Percentiles rank a stretch among this genome's conserved stretches.
Conservation (phyloP, 305 asterid genomes). For the Andrographis paniculata region DNA sequence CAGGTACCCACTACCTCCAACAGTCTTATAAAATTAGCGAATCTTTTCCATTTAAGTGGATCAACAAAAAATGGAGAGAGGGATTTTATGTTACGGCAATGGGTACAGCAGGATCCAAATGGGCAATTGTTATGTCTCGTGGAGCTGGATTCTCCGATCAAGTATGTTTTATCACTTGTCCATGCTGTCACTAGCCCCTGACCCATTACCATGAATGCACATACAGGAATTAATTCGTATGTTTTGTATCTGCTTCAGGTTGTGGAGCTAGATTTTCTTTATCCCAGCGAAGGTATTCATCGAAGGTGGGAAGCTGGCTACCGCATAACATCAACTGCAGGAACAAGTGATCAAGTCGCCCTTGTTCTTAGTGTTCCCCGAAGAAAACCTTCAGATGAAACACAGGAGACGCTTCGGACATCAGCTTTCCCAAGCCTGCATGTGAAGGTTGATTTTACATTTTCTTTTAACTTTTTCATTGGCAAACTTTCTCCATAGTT, state of each 20-base stretch:
- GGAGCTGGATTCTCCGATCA: constrained; percentile 55
- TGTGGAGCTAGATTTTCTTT: constrained; percentile 65
- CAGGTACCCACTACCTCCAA: constrained; percentile 46
- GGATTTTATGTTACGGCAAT: constrained; percentile 49
- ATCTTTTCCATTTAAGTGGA: constrained; percentile 56
- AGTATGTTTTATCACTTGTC: no score
- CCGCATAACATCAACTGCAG: constrained; percentile 67
- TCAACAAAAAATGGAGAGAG: constrained; percentile 53
- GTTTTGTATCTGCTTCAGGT: constrained; percentile 37
- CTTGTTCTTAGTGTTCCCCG: constrained; percentile 59
- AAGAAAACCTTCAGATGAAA: constrained; percentile 41
- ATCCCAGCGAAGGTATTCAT: constrained; percentile 74
- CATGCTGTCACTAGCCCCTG: no score
- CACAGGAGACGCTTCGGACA: constrained; percentile 52
- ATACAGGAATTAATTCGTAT: no score
- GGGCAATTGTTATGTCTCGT: constrained; percentile 55
- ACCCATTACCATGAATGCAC: no score
- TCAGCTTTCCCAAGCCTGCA: constrained; percentile 34
- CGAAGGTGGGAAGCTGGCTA: constrained; percentile 66
- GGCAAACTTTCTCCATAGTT: not conserved
- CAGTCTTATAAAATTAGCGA: constrained; percentile 58
- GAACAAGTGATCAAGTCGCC: constrained; percentile 59
- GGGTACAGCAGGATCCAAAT: constrained; percentile 50
- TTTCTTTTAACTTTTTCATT: not conserved
- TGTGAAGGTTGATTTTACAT: constrained; percentile 16